Base-by-base conservation (phyloP, 1,284 basidiomycete genomes). In the Malassezia brasiliensis region DNA sequence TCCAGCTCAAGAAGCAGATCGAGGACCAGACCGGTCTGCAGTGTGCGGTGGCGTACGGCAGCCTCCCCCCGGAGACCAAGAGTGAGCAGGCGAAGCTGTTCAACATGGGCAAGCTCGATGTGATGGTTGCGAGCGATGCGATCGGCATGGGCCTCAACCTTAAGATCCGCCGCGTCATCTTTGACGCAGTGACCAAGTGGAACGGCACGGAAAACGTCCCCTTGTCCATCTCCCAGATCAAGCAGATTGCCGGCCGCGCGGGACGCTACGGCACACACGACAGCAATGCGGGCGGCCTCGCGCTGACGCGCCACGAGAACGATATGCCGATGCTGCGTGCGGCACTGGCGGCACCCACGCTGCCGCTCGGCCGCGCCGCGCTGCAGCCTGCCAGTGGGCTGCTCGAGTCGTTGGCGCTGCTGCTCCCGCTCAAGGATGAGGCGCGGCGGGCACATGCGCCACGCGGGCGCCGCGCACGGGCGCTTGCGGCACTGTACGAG, bases 101-200 rank as follows among this genome's bases (percentile, higher is more conserved):
- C 79, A 94, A 96, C 70, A 81, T 86, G 48, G 87, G 84, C 22
- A 84, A 83, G 1, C 85, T 86, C 64, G 86, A 91, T 69, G 83
- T 94, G 2, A 80, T 96, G 53, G 83, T 94, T 6, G 90, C 88
- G 0, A 90, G 86, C 68, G 90, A 96, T 75, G 89, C 90, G 0
- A 85, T 96, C 49, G 90, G 90, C 0, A 91, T 96, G 88, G 90
- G 90, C 0, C 79, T 96, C n/a, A 94, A 96, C 68, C 77, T 96
- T 30, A 88, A 90, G 79, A 96, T 98, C 75, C 85, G 85, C 59
- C 85, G 93, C 1, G 81, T 96, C 65, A 80, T 96, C 35, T 94
- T 96, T 64, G 83, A 87, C 59, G 76, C 68, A 0, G 77, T 89
- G n/a, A 67, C 76, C 47, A 96, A 96, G 74, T 88, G 78, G 64